Percentiles rank a stretch among this genome's conserved stretches.
These are phyloP conservation scores for Effrenium voratum DNA, from an alignment of 73 alveolate species.

Conservation along the genomic window DNA sequence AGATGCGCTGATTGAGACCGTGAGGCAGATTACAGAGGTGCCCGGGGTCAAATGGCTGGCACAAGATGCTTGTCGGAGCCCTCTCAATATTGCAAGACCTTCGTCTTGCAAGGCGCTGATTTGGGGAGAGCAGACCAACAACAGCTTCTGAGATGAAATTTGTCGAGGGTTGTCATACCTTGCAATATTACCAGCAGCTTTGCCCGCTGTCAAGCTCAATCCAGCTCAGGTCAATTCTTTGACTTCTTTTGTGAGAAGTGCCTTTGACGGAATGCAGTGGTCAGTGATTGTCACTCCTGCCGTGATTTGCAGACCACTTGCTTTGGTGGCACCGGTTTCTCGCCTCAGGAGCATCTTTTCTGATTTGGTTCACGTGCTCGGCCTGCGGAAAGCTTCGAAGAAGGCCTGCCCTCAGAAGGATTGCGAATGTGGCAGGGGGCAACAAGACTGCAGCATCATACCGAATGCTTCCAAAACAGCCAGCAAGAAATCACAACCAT, in stretches of 20 bases:
- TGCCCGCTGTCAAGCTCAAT: background rate
- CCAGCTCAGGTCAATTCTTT: conserved; percentile 79
- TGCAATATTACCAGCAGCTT: background rate
- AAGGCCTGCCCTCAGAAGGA: background rate
- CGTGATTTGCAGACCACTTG: too few relatives aligned
- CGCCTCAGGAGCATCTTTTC: conserved; percentile 59
- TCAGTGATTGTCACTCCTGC: too few relatives aligned
- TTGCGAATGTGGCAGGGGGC: too few relatives aligned
- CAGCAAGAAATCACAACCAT: background rate
- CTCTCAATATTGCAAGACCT: too few relatives aligned
- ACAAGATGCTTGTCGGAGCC: too few relatives aligned
- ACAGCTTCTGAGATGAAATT: background rate
- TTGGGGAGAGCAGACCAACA: conserved; percentile 93
- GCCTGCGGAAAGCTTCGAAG: conserved; percentile 72
- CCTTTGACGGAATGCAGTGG: too few relatives aligned
- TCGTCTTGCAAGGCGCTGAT: too few relatives aligned
- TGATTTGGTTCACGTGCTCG: conserved; percentile 66
- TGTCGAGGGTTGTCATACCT: background rate
- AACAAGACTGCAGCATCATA: too few relatives aligned
- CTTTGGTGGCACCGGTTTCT: too few relatives aligned
- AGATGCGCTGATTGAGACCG: conserved; percentile 66
- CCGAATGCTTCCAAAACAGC: background rate
- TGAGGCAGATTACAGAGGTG: conserved; percentile 86
- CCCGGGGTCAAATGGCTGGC: background rate
- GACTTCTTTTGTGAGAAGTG: conserved; percentile 77